Evolutionary conservation across 2,329 filamentous ascomycete genomes (phyloP).

Genomic region (Apiospora sp.): DNA sequence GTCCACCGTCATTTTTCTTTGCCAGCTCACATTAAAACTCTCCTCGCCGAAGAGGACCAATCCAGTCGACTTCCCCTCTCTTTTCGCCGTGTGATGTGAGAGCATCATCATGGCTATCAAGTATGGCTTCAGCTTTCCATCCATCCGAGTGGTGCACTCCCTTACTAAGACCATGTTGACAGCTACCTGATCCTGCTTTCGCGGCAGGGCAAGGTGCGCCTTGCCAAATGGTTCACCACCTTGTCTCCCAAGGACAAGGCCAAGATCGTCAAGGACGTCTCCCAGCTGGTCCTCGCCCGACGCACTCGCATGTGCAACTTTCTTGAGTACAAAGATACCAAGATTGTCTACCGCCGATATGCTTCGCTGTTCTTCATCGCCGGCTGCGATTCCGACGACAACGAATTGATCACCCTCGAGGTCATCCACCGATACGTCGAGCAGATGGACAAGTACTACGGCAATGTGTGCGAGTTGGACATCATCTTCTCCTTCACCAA

Average conservation of each 20-base stretch:
- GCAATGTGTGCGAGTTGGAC: constrained; percentile 98
- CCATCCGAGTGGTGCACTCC: constrained; percentile 19
- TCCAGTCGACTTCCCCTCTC: constrained; percentile 26
- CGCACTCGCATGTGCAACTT: constrained; percentile 99
- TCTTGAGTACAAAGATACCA: constrained; percentile 99
- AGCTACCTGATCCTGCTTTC: constrained; percentile 98
- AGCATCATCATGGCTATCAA: constrained; percentile 57
- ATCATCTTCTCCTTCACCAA: constrained; percentile 99
- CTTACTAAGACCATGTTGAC: constrained; percentile 36
- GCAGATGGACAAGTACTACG: constrained; percentile 99
- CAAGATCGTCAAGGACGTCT: constrained; percentile 99
- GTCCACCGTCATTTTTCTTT: constrained; percentile 25
- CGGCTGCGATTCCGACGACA: constrained; percentile 95
- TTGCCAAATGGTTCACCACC: constrained; percentile 99
- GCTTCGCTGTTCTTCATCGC: constrained; percentile 99
- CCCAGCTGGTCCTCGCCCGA: constrained; percentile 93
- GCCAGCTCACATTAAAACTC: constrained; percentile 25
- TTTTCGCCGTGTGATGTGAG: constrained; percentile 37
- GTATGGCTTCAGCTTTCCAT: constrained; percentile 44
- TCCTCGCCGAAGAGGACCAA: constrained; percentile 29
- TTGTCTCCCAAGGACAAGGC: constrained; percentile 98
- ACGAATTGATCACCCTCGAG: constrained; percentile 97
- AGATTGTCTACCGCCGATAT: constrained; percentile 98
- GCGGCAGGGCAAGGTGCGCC: constrained; percentile 98
- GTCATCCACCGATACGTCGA: constrained; percentile 99